Conservation (phyloP, 1,284 basidiomycete genomes). For the Neotropicomus parvogracilis region DNA sequence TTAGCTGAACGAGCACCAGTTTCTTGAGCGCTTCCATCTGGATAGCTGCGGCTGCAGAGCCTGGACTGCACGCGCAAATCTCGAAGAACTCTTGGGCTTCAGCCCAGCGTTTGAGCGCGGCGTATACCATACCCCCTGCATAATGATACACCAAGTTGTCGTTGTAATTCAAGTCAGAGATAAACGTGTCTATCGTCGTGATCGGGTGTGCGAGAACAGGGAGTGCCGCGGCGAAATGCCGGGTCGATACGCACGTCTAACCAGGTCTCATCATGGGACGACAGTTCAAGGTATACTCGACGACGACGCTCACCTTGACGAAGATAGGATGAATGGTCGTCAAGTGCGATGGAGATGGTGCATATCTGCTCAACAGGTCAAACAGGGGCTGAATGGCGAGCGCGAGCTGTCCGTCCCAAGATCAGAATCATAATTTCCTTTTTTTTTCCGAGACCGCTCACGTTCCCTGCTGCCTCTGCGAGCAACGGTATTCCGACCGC, state of each 20-base stretch:
- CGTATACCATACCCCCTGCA: constrained; percentile 60
- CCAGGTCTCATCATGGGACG: neutral
- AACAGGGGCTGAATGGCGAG: constrained; percentile 56
- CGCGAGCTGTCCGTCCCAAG: constrained; percentile 35
- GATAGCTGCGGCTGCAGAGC: constrained; percentile 58
- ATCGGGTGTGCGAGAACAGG: constrained; percentile 57
- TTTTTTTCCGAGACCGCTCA: constrained; percentile 27
- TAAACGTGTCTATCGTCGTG: constrained; percentile 49
- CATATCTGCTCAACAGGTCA: constrained; percentile 57
- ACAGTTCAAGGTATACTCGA: neutral
- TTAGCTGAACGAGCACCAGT: constrained; percentile 69
- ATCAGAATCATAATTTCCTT: constrained; percentile 9
- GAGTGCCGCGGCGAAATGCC: constrained; percentile 51
- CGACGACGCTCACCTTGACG: constrained; percentile 37
- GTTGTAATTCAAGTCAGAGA: constrained; percentile 62
- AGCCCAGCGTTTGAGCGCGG: constrained; percentile 57
- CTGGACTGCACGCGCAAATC: constrained; percentile 71
- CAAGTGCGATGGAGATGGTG: constrained; percentile 53
- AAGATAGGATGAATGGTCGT: constrained; percentile 69
- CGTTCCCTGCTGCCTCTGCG: constrained; percentile 40
- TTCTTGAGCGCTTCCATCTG: constrained; percentile 88
- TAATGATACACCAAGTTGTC: constrained; percentile 81
- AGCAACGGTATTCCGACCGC: constrained; percentile 45
- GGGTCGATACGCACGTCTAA: constrained; percentile 44
- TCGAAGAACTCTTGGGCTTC: constrained; percentile 74